A percentile compares a stretch with the other conserved stretches of the same genome.
phyloP scores from a whole-genome alignment of 805 yeast species.

The Wickerhamomyces alni region DNA sequence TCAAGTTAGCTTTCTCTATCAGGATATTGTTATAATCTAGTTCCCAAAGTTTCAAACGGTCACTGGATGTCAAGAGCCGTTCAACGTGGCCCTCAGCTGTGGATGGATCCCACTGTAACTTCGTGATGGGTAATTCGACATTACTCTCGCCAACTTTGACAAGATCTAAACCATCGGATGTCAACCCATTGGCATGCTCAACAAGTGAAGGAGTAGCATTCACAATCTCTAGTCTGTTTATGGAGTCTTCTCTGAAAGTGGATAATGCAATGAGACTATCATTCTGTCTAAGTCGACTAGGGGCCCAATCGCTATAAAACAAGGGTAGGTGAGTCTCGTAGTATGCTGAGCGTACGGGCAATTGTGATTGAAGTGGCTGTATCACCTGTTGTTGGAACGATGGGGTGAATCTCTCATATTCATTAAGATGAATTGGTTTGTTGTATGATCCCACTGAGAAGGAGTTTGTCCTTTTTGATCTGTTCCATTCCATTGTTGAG shows the following conservation, averaged over 20 bases:
- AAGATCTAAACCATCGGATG: slow-evolving; percentile 34
- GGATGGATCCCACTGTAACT: slow-evolving; percentile 65
- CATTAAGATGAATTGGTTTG: slow-evolving; percentile 9
- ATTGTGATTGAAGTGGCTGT: slow-evolving; percentile 11
- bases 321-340: slow-evolving; percentile 46
- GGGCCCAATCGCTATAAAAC: slow-evolving; percentile 48
- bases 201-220: slow-evolving; percentile 26
- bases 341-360: slow-evolving; percentile 32
- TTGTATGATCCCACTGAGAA: slow-evolving; percentile 19
- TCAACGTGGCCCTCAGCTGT: slow-evolving; percentile 19
- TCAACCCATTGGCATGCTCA: slow-evolving; percentile 21
- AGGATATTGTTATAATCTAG: slow-evolving; percentile 32
- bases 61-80: slow-evolving; percentile 64
- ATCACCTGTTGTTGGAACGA: slow-evolving; percentile 8
- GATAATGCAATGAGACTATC: slow-evolving; percentile 55
- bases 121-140: slow-evolving; percentile 65
- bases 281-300: slow-evolving; percentile 17
- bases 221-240: slow-evolving; percentile 56
- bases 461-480: slow-evolving; percentile 20
- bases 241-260: slow-evolving; percentile 74
- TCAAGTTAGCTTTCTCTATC: slow-evolving; percentile 34
- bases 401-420: slow-evolving; percentile 11
- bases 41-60: slow-evolving; percentile 61
- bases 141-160: slow-evolving; percentile 42
- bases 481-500: slow-evolving; percentile 19